Base-by-base conservation (phyloP, 2,329 filamentous ascomycete genomes). In the Verticillium tricorpus region DNA sequence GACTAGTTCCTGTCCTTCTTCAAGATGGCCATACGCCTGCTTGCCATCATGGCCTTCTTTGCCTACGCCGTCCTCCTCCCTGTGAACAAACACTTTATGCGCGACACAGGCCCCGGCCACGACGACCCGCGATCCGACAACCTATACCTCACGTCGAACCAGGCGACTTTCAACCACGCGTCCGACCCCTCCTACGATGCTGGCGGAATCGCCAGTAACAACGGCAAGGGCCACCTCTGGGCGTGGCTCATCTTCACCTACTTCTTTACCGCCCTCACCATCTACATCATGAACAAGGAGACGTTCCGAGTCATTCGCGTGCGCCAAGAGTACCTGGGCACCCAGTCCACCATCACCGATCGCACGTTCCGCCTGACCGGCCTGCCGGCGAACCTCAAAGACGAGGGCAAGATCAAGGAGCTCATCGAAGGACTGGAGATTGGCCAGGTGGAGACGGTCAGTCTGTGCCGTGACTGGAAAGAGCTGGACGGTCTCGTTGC, bases 171-270 rank as follows among this genome's bases (percentile, higher is more conserved):
- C 34, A 6, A 8, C 15, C 9, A n/a, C 56, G 64, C 63, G n/a
- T 32, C 67, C 17, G 65, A 67, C 34, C 8, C 56, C 12, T 34
- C 66, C 39, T 66, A 71, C 19, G 72, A 74, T 58, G 71, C 73
- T 40, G 69, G 69, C 6, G 70, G 74, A 64, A 58, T 67, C 3
- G 71, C 73, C 39, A 73, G 73, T 65, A 75, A 77, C 50, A 69
- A 66, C 60, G 45, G n/a, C 45, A 52, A 52, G 45, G 73, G 72
- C 57, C 97, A 93, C 69, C 78, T 97, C 1, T 97, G 94, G 93
- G 91, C 94, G 70, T 97, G 98, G 71, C 85, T 97, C 15, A 81
- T 91, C n/a, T 99, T 99, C 69, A 91, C 93, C 1, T 99, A 97
- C 78, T 82, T 98, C 58, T 99, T 98, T 74, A 94, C 90, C 6